Conservation (phyloP, 176 grass and related monocot genomes). For the Poa annua region DNA sequence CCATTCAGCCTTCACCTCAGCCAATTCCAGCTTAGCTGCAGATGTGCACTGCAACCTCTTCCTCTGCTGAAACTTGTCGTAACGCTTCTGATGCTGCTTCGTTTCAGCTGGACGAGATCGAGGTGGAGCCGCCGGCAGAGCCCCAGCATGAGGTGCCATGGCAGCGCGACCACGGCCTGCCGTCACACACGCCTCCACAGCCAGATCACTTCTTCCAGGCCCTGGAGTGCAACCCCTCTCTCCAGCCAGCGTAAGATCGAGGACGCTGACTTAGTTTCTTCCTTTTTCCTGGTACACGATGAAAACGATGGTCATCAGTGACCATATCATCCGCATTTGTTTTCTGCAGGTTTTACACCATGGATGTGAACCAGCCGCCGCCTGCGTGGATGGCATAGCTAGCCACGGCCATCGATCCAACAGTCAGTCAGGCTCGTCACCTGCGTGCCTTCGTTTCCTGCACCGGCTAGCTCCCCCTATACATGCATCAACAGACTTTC, state of each 20-base stretch:
- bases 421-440: too few species aligned
- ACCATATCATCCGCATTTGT: neutral
- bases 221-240: constrained; percentile 34
- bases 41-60: neutral
- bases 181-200: constrained; percentile 38
- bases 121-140: constrained; percentile 11
- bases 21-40: too few species aligned
- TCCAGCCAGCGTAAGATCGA: constrained; percentile 27
- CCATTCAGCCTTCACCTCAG: neutral
- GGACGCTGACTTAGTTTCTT: neutral
- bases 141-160: neutral
- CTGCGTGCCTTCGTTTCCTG: too few species aligned
- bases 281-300: neutral
- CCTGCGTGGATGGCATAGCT: constrained; percentile 50
- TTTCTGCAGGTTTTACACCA: constrained; percentile 31
- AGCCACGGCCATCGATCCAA: too few species aligned
- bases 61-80: neutral
- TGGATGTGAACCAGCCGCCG: constrained; percentile 46
- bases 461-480: too few species aligned
- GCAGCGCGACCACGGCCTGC: constrained; percentile 5
- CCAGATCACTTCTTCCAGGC: constrained; percentile 54
- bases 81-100: neutral
- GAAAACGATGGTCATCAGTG: neutral
- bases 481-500: too few species aligned
- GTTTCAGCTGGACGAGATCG: constrained; percentile 46